A percentile compares a stretch with the other conserved stretches of the same genome.
These are phyloP conservation scores for Backusella parvicylindrica DNA, from an alignment of 192 early-diverging fungal genomes.

Conservation along the genomic window DNA sequence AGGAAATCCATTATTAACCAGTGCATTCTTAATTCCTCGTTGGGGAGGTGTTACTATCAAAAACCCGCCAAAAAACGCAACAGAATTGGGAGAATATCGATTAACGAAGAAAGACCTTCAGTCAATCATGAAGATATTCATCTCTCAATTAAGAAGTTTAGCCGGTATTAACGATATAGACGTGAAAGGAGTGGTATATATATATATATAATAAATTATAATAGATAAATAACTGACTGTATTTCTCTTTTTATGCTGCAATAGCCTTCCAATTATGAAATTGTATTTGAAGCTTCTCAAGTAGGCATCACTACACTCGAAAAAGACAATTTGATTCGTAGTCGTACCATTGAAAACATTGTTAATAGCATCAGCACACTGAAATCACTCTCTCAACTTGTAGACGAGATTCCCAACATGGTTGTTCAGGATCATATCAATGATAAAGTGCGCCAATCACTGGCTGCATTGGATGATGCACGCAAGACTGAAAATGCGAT, in stretches of 20 bases:
- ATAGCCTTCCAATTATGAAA: neutral
- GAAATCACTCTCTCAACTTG: conserved; percentile 73
- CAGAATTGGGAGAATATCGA: conserved; percentile 10
- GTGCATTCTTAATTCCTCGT: conserved; percentile 89
- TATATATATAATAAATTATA: neutral
- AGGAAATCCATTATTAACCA: conserved; percentile 50
- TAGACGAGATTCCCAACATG: conserved; percentile 84
- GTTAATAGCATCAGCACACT: conserved; percentile 73
- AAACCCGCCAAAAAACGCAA: conserved; percentile 48
- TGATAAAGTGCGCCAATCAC: conserved; percentile 29
- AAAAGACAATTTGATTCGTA: conserved; percentile 69
- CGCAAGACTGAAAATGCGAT: conserved; percentile 35
- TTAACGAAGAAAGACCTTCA: conserved; percentile 57
- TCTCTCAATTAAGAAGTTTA: conserved; percentile 79
- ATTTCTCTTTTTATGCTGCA: neutral
- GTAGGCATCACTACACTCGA: conserved; percentile 80
- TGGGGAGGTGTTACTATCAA: conserved; percentile 91
- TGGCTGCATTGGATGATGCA: conserved; percentile 33
- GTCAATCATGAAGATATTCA: conserved; percentile 73
- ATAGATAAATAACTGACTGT: neutral
- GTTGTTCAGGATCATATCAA: conserved; percentile 88
- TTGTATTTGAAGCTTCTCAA: conserved; percentile 1
- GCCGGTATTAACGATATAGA: conserved; percentile 69
- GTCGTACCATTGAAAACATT: conserved; percentile 68
- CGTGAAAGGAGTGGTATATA: neutral